Conservation (phyloP, 2,329 filamentous ascomycete species). For the Geosmithia morbida region DNA sequence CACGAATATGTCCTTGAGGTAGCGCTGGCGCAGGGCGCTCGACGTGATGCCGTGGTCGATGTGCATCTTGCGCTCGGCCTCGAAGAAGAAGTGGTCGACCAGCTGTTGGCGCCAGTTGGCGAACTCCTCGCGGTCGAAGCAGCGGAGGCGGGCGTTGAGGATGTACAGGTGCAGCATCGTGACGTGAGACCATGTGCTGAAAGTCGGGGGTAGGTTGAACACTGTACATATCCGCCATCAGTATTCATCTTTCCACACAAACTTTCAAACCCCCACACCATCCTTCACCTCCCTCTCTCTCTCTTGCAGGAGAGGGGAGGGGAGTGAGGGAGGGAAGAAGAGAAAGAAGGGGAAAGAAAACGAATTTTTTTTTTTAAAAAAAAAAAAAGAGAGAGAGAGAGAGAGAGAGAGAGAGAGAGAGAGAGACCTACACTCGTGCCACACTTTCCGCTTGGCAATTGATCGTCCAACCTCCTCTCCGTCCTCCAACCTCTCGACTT, state of each 20-base stretch:
- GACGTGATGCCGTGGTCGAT: constrained; percentile 58
- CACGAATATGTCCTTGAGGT: constrained; percentile 78
- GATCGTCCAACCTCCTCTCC: constrained; percentile 65
- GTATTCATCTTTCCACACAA: not conserved
- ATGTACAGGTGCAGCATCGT: constrained; percentile 96
- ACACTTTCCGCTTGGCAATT: constrained; percentile 24
- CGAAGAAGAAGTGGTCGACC: constrained; percentile 89
- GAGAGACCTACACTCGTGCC: constrained; percentile 59
- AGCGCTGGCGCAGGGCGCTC: constrained; percentile 43
- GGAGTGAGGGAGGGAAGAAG: too few relatives aligned
- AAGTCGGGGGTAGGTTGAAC: constrained; percentile 68
- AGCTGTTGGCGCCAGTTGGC: constrained; percentile 78
- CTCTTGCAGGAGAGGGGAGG: too few relatives aligned
- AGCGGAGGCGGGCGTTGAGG: constrained; percentile 68
- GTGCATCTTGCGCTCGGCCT: constrained; percentile 73
- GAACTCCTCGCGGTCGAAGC: constrained; percentile 55
- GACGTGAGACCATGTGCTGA: constrained; percentile 91
- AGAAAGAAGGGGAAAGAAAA: too few relatives aligned
- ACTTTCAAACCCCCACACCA: too few relatives aligned
- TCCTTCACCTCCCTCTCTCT: too few relatives aligned
- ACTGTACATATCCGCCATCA: too few relatives aligned
- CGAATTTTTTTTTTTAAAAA: not conserved
- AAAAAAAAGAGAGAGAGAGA: not conserved
- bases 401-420: not conserved
- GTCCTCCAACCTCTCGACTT: constrained; percentile 55